phyloP scores from a whole-genome alignment of 2,329 filamentous ascomycete species.

The Monosporascus ibericus region DNA sequence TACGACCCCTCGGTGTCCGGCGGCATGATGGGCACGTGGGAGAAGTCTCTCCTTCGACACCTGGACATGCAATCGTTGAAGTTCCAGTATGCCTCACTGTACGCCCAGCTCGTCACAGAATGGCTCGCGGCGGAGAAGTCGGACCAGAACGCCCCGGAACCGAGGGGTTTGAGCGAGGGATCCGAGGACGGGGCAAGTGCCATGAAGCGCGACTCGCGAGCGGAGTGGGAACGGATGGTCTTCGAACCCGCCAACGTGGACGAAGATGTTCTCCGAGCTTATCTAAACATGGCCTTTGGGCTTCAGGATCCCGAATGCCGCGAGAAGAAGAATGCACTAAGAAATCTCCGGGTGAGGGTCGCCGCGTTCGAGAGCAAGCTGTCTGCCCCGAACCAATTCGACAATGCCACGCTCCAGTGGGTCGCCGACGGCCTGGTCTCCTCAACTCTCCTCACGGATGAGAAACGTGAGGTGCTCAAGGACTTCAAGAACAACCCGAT shows the following conservation, averaged over 20 bases:
- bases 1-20: conserved; percentile 30
- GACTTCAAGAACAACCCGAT: conserved; percentile 32
- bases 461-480: conserved; percentile 32
- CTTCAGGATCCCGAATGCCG: conserved; percentile 16
- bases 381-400: conserved; percentile 25
- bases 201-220: conserved; percentile 23
- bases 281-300: conserved; percentile 22
- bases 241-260: conserved; percentile 30
- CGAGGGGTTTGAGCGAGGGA: conserved; percentile 24
- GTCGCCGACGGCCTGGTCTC: conserved; percentile 33
- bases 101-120: conserved; percentile 32
- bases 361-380: conserved; percentile 10
- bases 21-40: conserved; percentile 26
- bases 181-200: conserved; percentile 29
- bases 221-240: conserved; percentile 33
- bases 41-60: conserved; percentile 23
- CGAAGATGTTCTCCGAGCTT: conserved; percentile 23
- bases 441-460: conserved; percentile 35
- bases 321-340: conserved; percentile 16
- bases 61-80: conserved; percentile 31
- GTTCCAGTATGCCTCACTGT: conserved; percentile 26
- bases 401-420: conserved; percentile 20
- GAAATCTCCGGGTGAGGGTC: conserved; percentile 11
- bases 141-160: conserved; percentile 2
- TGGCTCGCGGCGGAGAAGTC: conserved; percentile 23